Evolutionary conservation across 2,329 filamentous ascomycete genomes (phyloP).

Genomic region (Diaporthe eres): DNA sequence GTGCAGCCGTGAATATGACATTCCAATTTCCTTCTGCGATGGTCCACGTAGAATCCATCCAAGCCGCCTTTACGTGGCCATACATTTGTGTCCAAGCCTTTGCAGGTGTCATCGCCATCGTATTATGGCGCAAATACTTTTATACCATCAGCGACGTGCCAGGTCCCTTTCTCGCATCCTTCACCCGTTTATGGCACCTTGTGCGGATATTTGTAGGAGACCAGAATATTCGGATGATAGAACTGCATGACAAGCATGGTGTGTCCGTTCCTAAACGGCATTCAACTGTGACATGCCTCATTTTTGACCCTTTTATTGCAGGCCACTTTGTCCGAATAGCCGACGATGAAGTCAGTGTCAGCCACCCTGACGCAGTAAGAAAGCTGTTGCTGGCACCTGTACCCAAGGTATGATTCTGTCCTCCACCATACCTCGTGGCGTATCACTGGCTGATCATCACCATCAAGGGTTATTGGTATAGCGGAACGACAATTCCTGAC

Average conservation of each 20-base stretch:
- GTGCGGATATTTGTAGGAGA: neutral
- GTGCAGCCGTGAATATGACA: neutral
- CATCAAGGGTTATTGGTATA: slow-evolving; percentile 20
- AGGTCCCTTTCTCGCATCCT: slow-evolving; percentile 23
- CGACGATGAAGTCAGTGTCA: slow-evolving; percentile 27
- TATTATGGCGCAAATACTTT: slow-evolving; percentile 10
- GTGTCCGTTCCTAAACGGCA: neutral
- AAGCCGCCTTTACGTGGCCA: neutral
- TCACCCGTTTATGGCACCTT: slow-evolving; percentile 25
- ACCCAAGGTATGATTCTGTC: neutral
- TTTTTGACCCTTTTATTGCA: neutral
- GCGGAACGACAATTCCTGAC: slow-evolving; percentile 30
- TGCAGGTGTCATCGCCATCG: neutral
- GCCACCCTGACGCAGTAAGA: slow-evolving; percentile 19
- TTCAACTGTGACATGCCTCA: neutral
- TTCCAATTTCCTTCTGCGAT: neutral
- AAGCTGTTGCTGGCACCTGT: slow-evolving; percentile 23
- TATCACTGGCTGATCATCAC: neutral
- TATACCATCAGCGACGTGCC: slow-evolving; percentile 13
- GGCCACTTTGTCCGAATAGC: slow-evolving; percentile 25
- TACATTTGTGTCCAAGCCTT: neutral
- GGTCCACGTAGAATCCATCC: neutral
- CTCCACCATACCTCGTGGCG: neutral
- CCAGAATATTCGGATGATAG: slow-evolving; percentile 1
- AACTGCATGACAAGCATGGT: slow-evolving; percentile 15